Percentiles rank a stretch among this genome's conserved stretches.
Conservation (phyloP, 495 filamentous ascomycete species). For the Viridothelium virens region DNA sequence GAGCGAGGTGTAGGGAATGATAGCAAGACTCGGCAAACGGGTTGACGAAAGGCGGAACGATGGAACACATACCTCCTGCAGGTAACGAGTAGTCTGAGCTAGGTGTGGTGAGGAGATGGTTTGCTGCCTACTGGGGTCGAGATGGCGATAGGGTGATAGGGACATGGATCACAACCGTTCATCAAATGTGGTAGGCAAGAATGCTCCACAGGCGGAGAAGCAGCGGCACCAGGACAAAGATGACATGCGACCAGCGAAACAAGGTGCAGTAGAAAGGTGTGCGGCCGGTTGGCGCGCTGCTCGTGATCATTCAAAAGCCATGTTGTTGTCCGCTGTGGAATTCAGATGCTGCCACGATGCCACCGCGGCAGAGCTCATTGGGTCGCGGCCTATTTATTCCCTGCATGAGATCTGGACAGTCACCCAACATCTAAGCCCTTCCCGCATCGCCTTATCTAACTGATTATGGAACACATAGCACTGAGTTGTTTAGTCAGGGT, state of each 20-base stretch:
- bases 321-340: conserved; percentile 11
- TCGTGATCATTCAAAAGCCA: background rate
- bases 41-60: background rate
- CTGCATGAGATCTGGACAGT: background rate
- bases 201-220: conserved; percentile 5
- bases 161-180: background rate
- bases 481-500: no score
- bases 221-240: conserved; percentile 3
- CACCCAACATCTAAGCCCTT: background rate
- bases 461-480: no score
- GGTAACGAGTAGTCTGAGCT: background rate
- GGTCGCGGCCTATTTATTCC: background rate
- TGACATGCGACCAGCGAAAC: background rate
- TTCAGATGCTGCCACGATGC: conserved; percentile 7
- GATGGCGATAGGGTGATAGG: background rate
- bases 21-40: background rate
- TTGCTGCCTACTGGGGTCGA: background rate
- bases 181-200: background rate
- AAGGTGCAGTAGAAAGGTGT: background rate
- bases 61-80: background rate
- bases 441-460: no score
- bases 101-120: background rate
- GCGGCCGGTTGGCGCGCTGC: background rate
- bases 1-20: background rate
- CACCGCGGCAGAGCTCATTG: conserved; percentile 1